Percentiles rank a stretch among this genome's conserved stretches.
These are phyloP conservation scores for Talaromyces sp. DNA, from an alignment of 2,329 filamentous ascomycete species.

Conservation along the genomic window DNA sequence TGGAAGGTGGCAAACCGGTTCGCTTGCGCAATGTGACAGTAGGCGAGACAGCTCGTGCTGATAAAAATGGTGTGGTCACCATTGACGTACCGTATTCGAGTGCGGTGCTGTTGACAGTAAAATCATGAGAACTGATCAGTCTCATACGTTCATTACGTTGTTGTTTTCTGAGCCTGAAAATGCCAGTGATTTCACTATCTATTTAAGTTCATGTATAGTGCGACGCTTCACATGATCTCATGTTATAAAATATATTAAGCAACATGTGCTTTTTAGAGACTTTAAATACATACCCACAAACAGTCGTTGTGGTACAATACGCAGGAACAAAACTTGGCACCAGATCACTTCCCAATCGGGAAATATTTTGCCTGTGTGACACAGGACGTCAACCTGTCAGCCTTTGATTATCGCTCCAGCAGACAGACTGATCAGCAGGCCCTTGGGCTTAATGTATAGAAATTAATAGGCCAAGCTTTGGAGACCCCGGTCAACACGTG, in stretches of 20 bases:
- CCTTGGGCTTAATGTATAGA: not conserved
- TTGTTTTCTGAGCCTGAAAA: not conserved
- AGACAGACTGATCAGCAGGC: not conserved
- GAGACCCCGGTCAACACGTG: not conserved
- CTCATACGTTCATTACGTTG: not conserved
- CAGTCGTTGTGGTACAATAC: not conserved
- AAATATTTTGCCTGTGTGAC: not conserved
- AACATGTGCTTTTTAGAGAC: not conserved
- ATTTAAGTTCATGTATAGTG: not conserved
- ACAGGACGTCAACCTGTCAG: not conserved
- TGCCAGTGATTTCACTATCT: not conserved
- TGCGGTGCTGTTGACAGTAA: not conserved
- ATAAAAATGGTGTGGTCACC: not conserved
- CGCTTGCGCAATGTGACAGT: conserved; percentile 3
- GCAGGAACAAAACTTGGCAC: not conserved
- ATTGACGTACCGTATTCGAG: conserved; percentile 5
- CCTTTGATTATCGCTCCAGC: not conserved
- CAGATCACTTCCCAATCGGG: not conserved
- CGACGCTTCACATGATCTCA: not conserved
- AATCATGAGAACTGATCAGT: not conserved
- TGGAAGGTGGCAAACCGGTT: conserved; percentile 1
- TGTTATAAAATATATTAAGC: not conserved
- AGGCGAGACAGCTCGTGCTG: conserved; percentile 3
- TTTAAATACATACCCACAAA: not conserved
- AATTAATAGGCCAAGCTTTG: not conserved